Percentiles rank a stretch among this genome's conserved stretches.
Conservation (phyloP, 2,329 filamentous ascomycete species). For the Sphaerulina populicola region DNA sequence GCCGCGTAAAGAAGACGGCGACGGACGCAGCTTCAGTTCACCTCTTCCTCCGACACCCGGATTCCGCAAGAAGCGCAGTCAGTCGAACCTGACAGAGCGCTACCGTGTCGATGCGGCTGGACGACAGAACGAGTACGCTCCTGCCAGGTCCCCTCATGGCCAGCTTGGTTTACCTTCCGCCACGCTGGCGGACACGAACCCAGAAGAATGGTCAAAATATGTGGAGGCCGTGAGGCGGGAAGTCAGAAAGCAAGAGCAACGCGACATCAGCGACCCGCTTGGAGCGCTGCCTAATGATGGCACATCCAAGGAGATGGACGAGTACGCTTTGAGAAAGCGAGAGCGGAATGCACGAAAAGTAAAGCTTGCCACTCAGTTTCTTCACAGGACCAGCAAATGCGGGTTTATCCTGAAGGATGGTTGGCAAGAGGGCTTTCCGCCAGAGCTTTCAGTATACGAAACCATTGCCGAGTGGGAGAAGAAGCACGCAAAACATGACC, state of each 20-base stretch:
- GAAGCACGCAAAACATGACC: slow-evolving; percentile 2
- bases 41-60: not conserved
- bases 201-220: slow-evolving; percentile 3
- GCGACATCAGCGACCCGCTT: not conserved
- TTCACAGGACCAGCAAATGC: slow-evolving; percentile 7
- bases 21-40: slow-evolving; percentile 1
- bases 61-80: not conserved
- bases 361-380: slow-evolving; percentile 1
- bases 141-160: not conserved
- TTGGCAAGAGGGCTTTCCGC: not conserved
- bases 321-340: not conserved
- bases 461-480: slow-evolving; percentile 1
- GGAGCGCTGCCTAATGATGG: not conserved
- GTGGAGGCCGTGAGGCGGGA: slow-evolving; percentile 1
- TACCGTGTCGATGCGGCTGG: not conserved
- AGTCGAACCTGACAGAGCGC: not conserved
- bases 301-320: slow-evolving; percentile 3
- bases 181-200: not conserved
- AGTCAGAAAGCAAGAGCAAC: not conserved
- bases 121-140: not conserved
- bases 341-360: slow-evolving; percentile 1
- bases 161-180: not conserved
- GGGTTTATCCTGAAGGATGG: slow-evolving; percentile 7
- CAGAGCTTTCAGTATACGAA: slow-evolving; percentile 6
- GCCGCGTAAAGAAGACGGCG: not conserved